A percentile compares a stretch with the other conserved stretches of the same genome.
phyloP scores from a whole-genome alignment of 176 grass and related monocot genomes.

The Zea luxurians region DNA sequence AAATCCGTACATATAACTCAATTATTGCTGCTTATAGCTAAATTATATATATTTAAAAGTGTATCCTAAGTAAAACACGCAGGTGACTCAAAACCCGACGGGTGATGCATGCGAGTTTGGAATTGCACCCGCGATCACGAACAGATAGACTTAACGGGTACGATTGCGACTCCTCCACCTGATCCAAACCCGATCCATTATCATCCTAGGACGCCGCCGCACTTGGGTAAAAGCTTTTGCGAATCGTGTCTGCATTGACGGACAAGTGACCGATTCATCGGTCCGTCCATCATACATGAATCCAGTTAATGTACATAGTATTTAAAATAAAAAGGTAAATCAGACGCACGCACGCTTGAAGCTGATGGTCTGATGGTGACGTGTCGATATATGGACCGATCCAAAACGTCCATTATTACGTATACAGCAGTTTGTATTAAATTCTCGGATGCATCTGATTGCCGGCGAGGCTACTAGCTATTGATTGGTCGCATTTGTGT shows the following conservation, averaged over 20 bases:
- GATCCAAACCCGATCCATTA: too few relatives aligned
- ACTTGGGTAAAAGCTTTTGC: neutral
- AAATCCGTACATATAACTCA: too few relatives aligned
- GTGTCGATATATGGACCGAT: slow-evolving; percentile 1
- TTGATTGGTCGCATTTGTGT: slow-evolving; percentile 9
- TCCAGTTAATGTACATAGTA: neutral
- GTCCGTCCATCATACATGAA: too few relatives aligned
- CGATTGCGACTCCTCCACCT: too few relatives aligned
- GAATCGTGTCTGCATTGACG: slow-evolving; percentile 3
- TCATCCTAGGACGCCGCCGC: too few relatives aligned
- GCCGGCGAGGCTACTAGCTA: slow-evolving; percentile 34
- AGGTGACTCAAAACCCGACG: too few relatives aligned
- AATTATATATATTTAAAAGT: too few relatives aligned
- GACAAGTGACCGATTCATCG: neutral
- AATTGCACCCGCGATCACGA: too few relatives aligned
- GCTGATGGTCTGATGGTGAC: slow-evolving; percentile 14
- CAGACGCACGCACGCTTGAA: slow-evolving; percentile 11
- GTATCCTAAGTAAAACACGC: too few relatives aligned
- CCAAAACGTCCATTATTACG: neutral
- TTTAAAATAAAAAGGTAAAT: neutral
- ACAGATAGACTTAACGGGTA: too few relatives aligned
- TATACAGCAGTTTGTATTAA: slow-evolving; percentile 5
- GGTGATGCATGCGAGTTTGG: too few relatives aligned
- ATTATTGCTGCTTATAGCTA: too few relatives aligned
- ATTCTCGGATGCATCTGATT: slow-evolving; percentile 31